phyloP scores from a whole-genome alignment of 2,329 filamentous ascomycete species.

The Zasmidium cellare region DNA sequence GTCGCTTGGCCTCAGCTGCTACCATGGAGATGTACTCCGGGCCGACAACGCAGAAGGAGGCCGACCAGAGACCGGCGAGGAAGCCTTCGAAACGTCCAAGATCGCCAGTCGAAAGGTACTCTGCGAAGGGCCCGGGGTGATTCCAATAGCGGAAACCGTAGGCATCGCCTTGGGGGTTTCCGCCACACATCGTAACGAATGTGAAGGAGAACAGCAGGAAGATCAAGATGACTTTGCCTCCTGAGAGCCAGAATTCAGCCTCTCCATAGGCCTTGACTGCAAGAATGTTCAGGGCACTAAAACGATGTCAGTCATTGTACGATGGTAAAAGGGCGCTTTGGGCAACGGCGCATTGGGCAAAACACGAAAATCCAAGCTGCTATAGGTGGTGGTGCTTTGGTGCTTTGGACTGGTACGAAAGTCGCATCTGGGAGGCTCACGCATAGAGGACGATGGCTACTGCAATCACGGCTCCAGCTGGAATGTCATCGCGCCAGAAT shows the following conservation, averaged over 20 bases:
- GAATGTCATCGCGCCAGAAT: slow-evolving; percentile 49
- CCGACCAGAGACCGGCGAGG: slow-evolving; percentile 36
- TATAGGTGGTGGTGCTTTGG: slow-evolving; percentile 9
- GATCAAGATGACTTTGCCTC: slow-evolving; percentile 38
- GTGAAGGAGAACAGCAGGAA: slow-evolving; percentile 31
- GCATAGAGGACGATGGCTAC: slow-evolving; percentile 39
- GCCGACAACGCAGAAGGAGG: slow-evolving; percentile 38
- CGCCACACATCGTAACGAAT: slow-evolving; percentile 34
- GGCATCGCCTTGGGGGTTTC: slow-evolving; percentile 33
- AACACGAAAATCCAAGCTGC: too few species aligned
- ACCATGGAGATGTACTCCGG: slow-evolving; percentile 53
- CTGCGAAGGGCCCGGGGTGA: slow-evolving; percentile 35
- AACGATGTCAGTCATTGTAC: background rate
- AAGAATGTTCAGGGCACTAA: slow-evolving; percentile 40
- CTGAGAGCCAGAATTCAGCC: slow-evolving; percentile 53
- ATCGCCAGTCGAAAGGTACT: slow-evolving; percentile 27
- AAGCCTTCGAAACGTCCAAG: slow-evolving; percentile 38
- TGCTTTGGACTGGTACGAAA: background rate
- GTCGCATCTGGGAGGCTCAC: slow-evolving; percentile 13
- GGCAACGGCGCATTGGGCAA: slow-evolving; percentile 3
- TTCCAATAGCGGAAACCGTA: slow-evolving; percentile 45
- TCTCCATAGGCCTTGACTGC: slow-evolving; percentile 49
- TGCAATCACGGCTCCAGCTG: slow-evolving; percentile 42
- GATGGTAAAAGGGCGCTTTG: background rate
- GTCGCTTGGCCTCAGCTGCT: slow-evolving; percentile 48